phyloP scores from a whole-genome alignment of 1,284 basidiomycete genomes.

The Ustilago bromivora region DNA sequence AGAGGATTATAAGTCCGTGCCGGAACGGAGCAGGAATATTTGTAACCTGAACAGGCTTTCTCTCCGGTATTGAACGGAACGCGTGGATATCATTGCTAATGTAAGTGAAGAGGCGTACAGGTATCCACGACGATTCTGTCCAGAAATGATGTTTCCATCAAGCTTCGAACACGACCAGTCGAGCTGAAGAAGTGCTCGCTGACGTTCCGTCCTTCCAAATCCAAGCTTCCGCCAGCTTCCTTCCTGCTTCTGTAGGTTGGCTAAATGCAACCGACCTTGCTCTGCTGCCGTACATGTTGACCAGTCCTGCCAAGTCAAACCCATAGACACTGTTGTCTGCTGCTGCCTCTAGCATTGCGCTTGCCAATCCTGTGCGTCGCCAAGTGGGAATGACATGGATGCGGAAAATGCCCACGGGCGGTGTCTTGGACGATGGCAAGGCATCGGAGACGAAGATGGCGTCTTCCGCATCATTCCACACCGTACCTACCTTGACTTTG shows the following conservation, averaged over 20 bases:
- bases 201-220: conserved; percentile 25
- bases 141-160: conserved; percentile 6
- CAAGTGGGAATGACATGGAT: conserved; percentile 56
- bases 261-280: conserved; percentile 58
- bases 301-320: conserved; percentile 23
- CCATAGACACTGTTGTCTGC: conserved; percentile 60
- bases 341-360: conserved; percentile 53
- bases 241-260: conserved; percentile 63
- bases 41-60: neutral
- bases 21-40: neutral
- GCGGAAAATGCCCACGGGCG: conserved; percentile 58
- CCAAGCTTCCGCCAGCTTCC: conserved; percentile 57
- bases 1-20: neutral
- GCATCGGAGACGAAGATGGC: conserved; percentile 53
- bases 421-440: conserved; percentile 41
- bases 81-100: neutral
- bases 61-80: neutral
- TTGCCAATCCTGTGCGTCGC: conserved; percentile 55
- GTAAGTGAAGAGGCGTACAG: neutral
- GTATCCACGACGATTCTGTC: neutral
- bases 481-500: conserved; percentile 11
- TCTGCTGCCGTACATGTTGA: conserved; percentile 41
- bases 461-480: conserved; percentile 49
- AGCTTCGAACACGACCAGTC: conserved; percentile 46
- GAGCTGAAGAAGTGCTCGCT: conserved; percentile 1